Evolutionary conservation across 805 yeast genomes (phyloP).

Genomic region (Kazachstania martiniae): DNA sequence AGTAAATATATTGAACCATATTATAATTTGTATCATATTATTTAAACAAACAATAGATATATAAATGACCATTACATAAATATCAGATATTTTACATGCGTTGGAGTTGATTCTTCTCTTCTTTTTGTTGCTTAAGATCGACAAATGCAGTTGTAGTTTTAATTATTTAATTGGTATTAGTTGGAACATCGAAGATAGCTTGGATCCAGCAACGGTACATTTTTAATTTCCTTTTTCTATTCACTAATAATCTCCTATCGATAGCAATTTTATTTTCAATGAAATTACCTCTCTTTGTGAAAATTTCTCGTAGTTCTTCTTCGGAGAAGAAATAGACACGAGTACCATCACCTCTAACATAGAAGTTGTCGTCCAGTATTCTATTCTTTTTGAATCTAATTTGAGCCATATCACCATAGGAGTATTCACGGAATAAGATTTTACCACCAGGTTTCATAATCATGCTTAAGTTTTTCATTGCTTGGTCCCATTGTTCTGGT

Average conservation of each 20-base stretch:
- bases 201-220: conserved; percentile 98
- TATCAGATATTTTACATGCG: too few species aligned
- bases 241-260: conserved; percentile 83
- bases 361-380: conserved; percentile 81
- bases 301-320: conserved; percentile 72
- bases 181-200: conserved; percentile 59
- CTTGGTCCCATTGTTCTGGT: conserved; percentile 84
- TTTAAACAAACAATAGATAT: too few species aligned
- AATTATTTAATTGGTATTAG: too few species aligned
- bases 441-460: conserved; percentile 88
- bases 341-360: conserved; percentile 96
- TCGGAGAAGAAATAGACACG: conserved; percentile 95
- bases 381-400: conserved; percentile 85
- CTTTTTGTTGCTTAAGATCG: too few species aligned
- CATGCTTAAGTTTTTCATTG: conserved; percentile 57
- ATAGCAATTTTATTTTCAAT: conserved; percentile 70
- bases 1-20: too few species aligned
- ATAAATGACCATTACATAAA: too few species aligned
- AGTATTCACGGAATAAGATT: conserved; percentile 85
- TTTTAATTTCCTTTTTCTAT: conserved; percentile 82
- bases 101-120: too few species aligned
- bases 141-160: too few species aligned
- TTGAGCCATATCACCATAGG: conserved; percentile 92
- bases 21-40: too few species aligned
- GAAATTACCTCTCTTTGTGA: conserved; percentile 44